These are phyloP conservation scores for Globisporangium ultimum DNA, from an alignment of 352 stramenopile genomes.

Conservation along the genomic window DNA sequence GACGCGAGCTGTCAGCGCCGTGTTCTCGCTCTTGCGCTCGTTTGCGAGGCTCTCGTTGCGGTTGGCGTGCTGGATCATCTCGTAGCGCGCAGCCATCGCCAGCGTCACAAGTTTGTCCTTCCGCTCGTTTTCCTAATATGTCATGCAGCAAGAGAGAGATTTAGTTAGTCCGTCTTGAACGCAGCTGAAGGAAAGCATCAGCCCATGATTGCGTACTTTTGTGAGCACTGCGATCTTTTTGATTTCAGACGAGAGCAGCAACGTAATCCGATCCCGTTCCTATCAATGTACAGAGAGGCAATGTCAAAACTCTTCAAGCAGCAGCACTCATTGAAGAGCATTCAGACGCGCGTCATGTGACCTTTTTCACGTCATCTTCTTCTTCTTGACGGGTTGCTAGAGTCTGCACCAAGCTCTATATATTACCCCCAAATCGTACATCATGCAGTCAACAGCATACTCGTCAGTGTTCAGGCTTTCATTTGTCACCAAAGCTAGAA, in stretches of 20 bases:
- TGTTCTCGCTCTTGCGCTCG: slow-evolving; percentile 23
- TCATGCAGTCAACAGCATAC: neutral
- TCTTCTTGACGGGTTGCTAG: slow-evolving; percentile 47
- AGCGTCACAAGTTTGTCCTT: slow-evolving; percentile 75
- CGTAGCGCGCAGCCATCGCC: slow-evolving; percentile 73
- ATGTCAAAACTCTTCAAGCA: neutral
- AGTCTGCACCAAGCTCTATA: slow-evolving; percentile 41
- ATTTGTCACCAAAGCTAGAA: neutral
- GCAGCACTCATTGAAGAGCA: neutral
- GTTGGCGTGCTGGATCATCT: slow-evolving; percentile 58
- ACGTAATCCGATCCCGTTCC: slow-evolving; percentile 50
- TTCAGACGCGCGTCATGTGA: slow-evolving; percentile 3
- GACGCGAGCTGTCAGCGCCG: slow-evolving; percentile 18
- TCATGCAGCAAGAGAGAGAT: neutral
- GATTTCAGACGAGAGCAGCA: slow-evolving; percentile 58
- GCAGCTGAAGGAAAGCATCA: neutral
- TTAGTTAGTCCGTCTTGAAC: too few species aligned
- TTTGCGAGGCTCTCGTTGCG: slow-evolving; percentile 35
- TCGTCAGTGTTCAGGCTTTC: neutral
- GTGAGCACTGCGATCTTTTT: slow-evolving; percentile 72
- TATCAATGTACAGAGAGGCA: slow-evolving; percentile 1
- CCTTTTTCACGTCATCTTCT: slow-evolving; percentile 55
- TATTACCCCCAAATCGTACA: too few species aligned
- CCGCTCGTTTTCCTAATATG: slow-evolving; percentile 50
- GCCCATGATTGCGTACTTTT: slow-evolving; percentile 33